Evolutionary conservation across 331 rosid species (phyloP), one percentile per base, ranked within the genome.

Genomic region (Rosa hybrid): DNA sequence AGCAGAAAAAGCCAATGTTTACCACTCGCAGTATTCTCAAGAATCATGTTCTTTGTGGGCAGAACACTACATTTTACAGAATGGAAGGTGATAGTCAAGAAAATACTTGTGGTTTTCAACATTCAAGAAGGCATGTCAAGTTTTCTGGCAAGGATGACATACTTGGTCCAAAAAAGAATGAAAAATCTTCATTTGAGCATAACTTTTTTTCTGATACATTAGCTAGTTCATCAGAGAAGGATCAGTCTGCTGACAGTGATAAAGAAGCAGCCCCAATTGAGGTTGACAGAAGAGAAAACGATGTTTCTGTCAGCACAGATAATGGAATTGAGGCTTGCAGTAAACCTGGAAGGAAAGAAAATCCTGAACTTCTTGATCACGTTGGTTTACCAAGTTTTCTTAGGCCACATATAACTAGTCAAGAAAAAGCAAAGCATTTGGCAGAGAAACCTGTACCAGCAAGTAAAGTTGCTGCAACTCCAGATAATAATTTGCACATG

Each of bases 11-110:
- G 42, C 72, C 85, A 49, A 75, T 72, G 81, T 59, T 81, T 84
- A 86, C 92, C 7, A 75, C 80, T 80, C 81, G 85, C 64, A 88
- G 91, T 83, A 89, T 88, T 85, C 87, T 85, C 65, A 92, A 90
- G 90, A 85, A 80, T 70, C 84, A 80, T 74, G 65, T 81, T 56
- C 44, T 59, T 86, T 82, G 86, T 65, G 88, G 84, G 80, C 82
- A 81, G 85, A 80, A 86, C 57, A 79, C 94, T 20, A 50, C 85
- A 74, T 80, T 62, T 77, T 69, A 77, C 78, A 54, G 51, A 62
- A 82, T 75, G 81, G 84, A 34, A 76, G 82, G 86, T 49, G 77
- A 72, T 63, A 50, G 83, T 71, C 89, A 82, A 80, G 90, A 46
- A 64, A 86, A 78, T 71, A 64, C 80, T 80, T 71, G 81, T 71